Conservation (phyloP, 495 filamentous ascomycete species). For the Neurospora discreta region DNA sequence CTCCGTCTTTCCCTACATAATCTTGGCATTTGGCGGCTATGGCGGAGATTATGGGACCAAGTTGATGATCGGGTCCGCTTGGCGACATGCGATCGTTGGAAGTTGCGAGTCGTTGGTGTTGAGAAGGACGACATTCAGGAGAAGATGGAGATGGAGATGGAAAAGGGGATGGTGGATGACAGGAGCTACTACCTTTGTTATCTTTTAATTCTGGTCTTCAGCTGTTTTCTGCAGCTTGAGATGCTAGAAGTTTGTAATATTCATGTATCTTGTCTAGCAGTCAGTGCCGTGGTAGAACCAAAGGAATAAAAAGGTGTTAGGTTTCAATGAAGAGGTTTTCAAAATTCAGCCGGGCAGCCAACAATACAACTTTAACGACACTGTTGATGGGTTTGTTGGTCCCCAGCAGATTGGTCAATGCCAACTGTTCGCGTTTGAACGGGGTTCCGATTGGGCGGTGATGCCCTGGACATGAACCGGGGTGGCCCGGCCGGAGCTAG, state of each 20-base stretch:
- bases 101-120: background rate
- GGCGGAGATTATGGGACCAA: background rate
- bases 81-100: background rate
- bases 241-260: background rate
- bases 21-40: background rate
- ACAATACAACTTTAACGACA: background rate
- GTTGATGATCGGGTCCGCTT: background rate
- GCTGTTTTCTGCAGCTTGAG: background rate
- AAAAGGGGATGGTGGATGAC: background rate
- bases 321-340: background rate
- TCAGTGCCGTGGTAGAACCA: background rate
- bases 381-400: background rate
- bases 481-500: background rate
- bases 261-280: background rate
- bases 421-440: background rate
- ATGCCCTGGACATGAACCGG: background rate
- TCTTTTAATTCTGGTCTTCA: background rate
- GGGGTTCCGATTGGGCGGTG: background rate
- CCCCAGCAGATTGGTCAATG: background rate
- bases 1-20: background rate
- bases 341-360: background rate
- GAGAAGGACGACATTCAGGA: background rate
- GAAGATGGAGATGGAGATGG: background rate
- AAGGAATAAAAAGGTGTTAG: background rate
- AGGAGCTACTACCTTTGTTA: background rate